phyloP scores from a whole-genome alignment of 169 alveolate species.

The Cyclospora cayetanensis region DNA sequence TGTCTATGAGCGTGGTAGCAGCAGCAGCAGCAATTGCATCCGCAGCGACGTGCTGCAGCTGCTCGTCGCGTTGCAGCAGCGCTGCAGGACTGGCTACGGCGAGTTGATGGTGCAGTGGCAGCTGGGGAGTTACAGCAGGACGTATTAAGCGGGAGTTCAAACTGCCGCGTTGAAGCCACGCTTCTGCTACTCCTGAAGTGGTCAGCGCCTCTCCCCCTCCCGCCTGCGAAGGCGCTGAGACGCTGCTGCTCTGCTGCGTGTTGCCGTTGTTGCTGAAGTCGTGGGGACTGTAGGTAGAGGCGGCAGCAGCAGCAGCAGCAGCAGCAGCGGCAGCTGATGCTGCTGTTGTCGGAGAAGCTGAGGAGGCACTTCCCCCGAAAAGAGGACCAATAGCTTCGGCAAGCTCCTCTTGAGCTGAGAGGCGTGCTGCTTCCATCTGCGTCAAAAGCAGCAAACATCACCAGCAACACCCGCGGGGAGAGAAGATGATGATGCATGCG shows the following conservation, averaged over 20 bases:
- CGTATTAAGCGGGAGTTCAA: neutral
- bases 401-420: slow-evolving; percentile 45
- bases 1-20: slow-evolving; percentile 25
- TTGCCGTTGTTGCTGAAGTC: slow-evolving; percentile 65
- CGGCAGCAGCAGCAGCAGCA: no score
- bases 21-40: slow-evolving; percentile 58
- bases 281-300: no score
- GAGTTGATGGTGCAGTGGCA: slow-evolving; percentile 25
- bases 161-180: slow-evolving; percentile 50
- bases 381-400: slow-evolving; percentile 35
- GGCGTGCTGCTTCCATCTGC: slow-evolving; percentile 58
- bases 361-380: neutral
- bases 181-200: neutral
- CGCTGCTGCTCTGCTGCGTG: slow-evolving; percentile 44
- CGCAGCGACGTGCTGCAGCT: slow-evolving; percentile 27
- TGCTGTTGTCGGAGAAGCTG: slow-evolving; percentile 20
- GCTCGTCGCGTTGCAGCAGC: slow-evolving; percentile 8
- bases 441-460: neutral
- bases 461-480: neutral
- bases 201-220: neutral
- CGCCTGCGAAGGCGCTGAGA: neutral
- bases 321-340: slow-evolving; percentile 20
- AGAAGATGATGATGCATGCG: no score
- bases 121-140: neutral
- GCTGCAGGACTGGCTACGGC: slow-evolving; percentile 3